These are phyloP conservation scores for Areca catechu DNA, from an alignment of 176 grass and related monocot genomes.

Conservation along the genomic window DNA sequence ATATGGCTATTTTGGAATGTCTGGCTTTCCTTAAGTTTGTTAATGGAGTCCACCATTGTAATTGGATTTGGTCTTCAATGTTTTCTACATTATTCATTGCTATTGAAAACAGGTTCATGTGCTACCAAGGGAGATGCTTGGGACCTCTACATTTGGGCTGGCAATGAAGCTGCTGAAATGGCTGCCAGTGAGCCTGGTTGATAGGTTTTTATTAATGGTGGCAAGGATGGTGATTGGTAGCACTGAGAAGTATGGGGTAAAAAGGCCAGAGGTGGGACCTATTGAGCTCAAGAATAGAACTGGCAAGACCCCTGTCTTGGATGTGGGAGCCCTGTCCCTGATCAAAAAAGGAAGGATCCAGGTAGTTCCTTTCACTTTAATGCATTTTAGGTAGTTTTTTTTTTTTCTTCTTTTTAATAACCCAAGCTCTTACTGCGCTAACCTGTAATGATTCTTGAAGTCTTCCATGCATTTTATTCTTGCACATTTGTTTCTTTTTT, in stretches of 20 bases:
- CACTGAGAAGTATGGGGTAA: slow-evolving; percentile 66
- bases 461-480: no score
- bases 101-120: slow-evolving; percentile 57
- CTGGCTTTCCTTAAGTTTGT: no score
- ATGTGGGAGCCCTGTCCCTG: slow-evolving; percentile 71
- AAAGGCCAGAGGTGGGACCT: slow-evolving; percentile 74
- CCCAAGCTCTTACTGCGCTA: no score
- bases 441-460: no score
- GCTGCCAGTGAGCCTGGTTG: slow-evolving; percentile 68
- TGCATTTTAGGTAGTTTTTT: no score
- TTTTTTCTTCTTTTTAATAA: no score
- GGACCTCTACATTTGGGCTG: slow-evolving; percentile 56
- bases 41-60: no score
- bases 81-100: no score
- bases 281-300: slow-evolving; percentile 69
- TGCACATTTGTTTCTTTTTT: no score
- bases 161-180: slow-evolving; percentile 62
- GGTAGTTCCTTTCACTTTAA: slow-evolving; percentile 22
- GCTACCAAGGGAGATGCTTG: slow-evolving; percentile 81
- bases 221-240: slow-evolving; percentile 54
- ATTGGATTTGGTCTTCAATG: no score
- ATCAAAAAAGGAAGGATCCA: slow-evolving; percentile 79
- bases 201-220: slow-evolving; percentile 45
- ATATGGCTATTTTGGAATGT: no score
- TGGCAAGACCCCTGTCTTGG: slow-evolving; percentile 89